These are phyloP conservation scores for Colletotrichum abscissum DNA, from an alignment of 2,329 filamentous ascomycete species.

Conservation along the genomic window DNA sequence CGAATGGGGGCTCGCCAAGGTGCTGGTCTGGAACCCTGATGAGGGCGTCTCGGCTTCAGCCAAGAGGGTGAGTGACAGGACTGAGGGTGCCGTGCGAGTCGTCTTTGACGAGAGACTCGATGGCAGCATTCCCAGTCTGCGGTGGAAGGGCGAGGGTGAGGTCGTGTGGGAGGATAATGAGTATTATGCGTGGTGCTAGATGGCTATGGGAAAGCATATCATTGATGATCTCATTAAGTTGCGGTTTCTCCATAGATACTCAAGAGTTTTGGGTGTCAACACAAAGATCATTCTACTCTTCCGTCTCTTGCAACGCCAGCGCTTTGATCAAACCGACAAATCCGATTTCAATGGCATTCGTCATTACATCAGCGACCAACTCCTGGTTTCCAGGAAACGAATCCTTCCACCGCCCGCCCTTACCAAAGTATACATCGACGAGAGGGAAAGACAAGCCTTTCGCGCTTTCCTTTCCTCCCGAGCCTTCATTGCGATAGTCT, in stretches of 20 bases:
- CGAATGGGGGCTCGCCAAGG: constrained; percentile 44
- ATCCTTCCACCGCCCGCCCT: constrained; percentile 38
- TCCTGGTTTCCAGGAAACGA: constrained; percentile 36
- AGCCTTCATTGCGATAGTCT: constrained; percentile 36
- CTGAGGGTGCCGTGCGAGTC: constrained; percentile 44
- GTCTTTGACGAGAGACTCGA: constrained; percentile 46
- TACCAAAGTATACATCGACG: constrained; percentile 37
- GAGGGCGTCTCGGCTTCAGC: constrained; percentile 43
- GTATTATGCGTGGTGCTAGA: constrained; percentile 43
- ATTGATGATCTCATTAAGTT: not conserved
- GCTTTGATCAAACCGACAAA: constrained; percentile 38
- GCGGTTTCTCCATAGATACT: not conserved
- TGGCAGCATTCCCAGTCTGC: constrained; percentile 45
- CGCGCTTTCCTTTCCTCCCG: constrained; percentile 31
- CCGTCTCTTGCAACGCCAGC: constrained; percentile 2
- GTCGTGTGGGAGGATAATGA: constrained; percentile 44
- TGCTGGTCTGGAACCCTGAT: constrained; percentile 51
- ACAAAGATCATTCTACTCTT: not conserved
- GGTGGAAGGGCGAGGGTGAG: constrained; percentile 46
- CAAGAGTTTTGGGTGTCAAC: not conserved
- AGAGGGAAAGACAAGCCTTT: constrained; percentile 31
- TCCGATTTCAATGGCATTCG: constrained; percentile 38
- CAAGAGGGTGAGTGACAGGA: constrained; percentile 50
- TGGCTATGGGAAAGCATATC: not conserved
- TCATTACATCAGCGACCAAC: constrained; percentile 38